Evolutionary conservation across 1,139 yeast genomes (phyloP).

Genomic region (Candida anutae): DNA sequence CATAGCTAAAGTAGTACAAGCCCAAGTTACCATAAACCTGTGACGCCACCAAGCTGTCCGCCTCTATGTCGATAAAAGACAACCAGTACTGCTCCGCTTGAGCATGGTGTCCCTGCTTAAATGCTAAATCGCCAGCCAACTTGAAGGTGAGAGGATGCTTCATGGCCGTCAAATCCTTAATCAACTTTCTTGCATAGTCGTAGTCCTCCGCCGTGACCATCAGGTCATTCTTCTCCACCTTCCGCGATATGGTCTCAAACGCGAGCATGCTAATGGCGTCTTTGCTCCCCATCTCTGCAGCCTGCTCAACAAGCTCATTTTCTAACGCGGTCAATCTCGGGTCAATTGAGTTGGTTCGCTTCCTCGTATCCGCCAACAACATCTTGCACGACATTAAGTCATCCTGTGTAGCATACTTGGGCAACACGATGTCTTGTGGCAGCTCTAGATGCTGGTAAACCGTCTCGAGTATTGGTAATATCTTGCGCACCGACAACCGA

Average conservation of each 20-base stretch:
- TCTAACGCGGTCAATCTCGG: conserved; percentile 53
- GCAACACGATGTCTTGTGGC: conserved; percentile 29
- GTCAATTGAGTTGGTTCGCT: conserved; percentile 51
- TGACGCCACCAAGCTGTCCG: conserved; percentile 52
- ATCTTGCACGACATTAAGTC: conserved; percentile 66
- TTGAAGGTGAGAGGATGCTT: conserved; percentile 68
- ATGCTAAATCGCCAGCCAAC: conserved; percentile 66
- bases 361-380: conserved; percentile 56
- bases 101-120: conserved; percentile 31
- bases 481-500: conserved; percentile 43
- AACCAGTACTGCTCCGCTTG: conserved; percentile 56
- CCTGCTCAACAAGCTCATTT: conserved; percentile 62
- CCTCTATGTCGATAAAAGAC: conserved; percentile 48
- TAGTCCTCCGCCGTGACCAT: conserved; percentile 44
- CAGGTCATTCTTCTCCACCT: conserved; percentile 11
- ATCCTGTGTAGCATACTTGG: conserved; percentile 37
- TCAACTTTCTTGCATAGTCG: conserved; percentile 52
- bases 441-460: conserved; percentile 40
- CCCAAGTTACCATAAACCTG: conserved; percentile 75
- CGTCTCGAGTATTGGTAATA: conserved; percentile 43
- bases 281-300: conserved; percentile 76
- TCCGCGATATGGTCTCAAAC: conserved; percentile 44
- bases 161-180: conserved; percentile 51
- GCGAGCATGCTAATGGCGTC: conserved; percentile 73
- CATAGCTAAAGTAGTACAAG: conserved; percentile 41